Base-by-base conservation (phyloP, 75 land plant genomes). In the Cunninghamia lanceolata region DNA sequence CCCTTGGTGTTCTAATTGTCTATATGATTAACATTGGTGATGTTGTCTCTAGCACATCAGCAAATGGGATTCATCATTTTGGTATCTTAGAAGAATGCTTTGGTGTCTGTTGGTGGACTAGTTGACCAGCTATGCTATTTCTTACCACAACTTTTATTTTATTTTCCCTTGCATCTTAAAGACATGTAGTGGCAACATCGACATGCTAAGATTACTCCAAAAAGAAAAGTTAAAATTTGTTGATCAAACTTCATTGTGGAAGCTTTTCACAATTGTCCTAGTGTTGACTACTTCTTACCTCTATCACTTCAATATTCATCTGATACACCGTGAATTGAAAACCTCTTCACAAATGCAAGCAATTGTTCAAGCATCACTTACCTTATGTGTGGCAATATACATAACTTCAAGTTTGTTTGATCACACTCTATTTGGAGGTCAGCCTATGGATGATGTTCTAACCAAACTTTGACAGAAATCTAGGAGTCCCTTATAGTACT, bases 1-100 rank as follows among this genome's bases (percentile, higher is more conserved):
- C 94, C 71, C 45, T 94, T 82, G 99, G 99, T 70, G 87, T 94
- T 36, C 93, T 97, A 50, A 89, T 96, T 83, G 96, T 97, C 43
- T 97, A 97, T 85, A 90, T 95, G 94, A 96, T 97, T 81, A 97
- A 96, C 39, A 94, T 97, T 63, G 92, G 85, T 78, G 93, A 91
- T 91, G 91, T 91, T 82, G 19, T 88, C 15, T 89, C 93, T 84
- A 89, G 91, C 14, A 86, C 88, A 30, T 30, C 83, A 73, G 75
- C 53, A 38, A 76, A 78, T 50, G 87, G 82, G 13, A 56, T 83
- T 2, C 89, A 89, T 86, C 89, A 90, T 81, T 83, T 86, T n/a
- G 91, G 93, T 39, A 87, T 91, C 10, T 82, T 91, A 25, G 91
- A 89, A 54, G 89, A 90, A 83, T 91, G 89, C 89, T 85, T 84